Base-by-base conservation (phyloP, 108 stramenopile species). In the Fragilariopsis cylindrus region DNA sequence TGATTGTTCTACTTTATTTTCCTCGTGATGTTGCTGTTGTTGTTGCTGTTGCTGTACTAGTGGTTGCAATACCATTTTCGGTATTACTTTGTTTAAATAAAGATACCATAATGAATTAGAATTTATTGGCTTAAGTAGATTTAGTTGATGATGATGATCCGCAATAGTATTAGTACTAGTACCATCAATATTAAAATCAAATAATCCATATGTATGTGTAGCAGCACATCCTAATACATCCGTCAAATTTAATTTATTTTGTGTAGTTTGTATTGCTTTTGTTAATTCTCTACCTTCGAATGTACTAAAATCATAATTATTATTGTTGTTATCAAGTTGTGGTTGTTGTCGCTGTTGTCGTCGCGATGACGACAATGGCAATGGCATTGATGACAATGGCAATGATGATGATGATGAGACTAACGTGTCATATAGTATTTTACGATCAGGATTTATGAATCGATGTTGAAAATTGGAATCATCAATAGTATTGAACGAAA, bases 371-470 rank as follows among this genome's bases (percentile, higher is more conserved):
- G 30, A 1, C 30, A 30, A 30, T 30, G 30, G 2, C 30, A 30
- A 30, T 30, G 30, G 30, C 30, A 30, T 30, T 30, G 30, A 30
- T 30, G 30, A 30, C 1, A 30, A 30, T 30, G 1, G 30, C 30
- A 30, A 73, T 74, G 45, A 72, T 57, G 21, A 30, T 41, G 58
- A 60, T 3, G 58, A 60, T 4, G 47, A 65, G 15, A 19, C 68
- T 4, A 92, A 44, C 5, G 69, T 60, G 40, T 77, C 52, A 5
- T 60, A 48, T 60, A 92, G 60, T 1, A 50, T 69, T 43, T 78
- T 62, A 52, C 58, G 54, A 65, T 85, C 86, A 16, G 86, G 84
- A 73, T 88, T 78, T 30, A 87, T 56, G 57, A 90, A 90, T 4
- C 66, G 69, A 60, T 92, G 84, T 30, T 78, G 21, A 79, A 89